phyloP scores from a whole-genome alignment of 257 asterid genomes.

The Solanum rostratum region DNA sequence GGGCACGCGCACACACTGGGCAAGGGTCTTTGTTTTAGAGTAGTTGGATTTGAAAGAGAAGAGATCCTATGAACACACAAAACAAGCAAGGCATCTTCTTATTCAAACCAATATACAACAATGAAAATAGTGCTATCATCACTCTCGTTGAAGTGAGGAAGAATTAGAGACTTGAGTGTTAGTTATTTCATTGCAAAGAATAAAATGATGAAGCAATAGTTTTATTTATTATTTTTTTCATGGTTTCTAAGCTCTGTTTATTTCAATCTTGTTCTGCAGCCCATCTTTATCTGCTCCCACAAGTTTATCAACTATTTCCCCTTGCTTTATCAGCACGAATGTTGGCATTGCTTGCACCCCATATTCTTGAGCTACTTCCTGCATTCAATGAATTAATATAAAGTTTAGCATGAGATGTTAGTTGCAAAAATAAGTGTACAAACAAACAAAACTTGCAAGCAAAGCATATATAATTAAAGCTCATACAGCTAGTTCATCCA shows the following conservation, averaged over 20 bases:
- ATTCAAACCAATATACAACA: neutral
- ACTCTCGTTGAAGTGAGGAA: neutral
- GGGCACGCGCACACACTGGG: neutral
- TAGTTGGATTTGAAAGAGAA: neutral
- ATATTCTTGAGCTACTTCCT: slow-evolving; percentile 62
- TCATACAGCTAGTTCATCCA: slow-evolving; percentile 11
- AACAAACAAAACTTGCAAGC: neutral
- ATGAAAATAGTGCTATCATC: neutral
- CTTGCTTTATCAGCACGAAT: slow-evolving; percentile 45
- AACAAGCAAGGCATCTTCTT: neutral
- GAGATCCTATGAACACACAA: neutral
- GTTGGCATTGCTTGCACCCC: slow-evolving; percentile 61
- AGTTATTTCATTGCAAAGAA: neutral
- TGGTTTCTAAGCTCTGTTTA: slow-evolving; percentile 17
- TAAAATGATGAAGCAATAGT: neutral
- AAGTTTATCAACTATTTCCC: slow-evolving; percentile 45
- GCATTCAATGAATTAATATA: neutral
- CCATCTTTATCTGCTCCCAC: slow-evolving; percentile 46
- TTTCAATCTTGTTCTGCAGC: slow-evolving; percentile 39
- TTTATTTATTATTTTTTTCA: neutral
- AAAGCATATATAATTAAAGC: neutral
- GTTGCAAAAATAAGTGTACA: neutral
- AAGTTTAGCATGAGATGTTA: neutral
- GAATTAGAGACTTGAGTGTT: neutral
- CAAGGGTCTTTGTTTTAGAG: neutral